Evolutionary conservation across 202 grass and related monocot genomes (phyloP).

Genomic region (Saccharum hybrid): DNA sequence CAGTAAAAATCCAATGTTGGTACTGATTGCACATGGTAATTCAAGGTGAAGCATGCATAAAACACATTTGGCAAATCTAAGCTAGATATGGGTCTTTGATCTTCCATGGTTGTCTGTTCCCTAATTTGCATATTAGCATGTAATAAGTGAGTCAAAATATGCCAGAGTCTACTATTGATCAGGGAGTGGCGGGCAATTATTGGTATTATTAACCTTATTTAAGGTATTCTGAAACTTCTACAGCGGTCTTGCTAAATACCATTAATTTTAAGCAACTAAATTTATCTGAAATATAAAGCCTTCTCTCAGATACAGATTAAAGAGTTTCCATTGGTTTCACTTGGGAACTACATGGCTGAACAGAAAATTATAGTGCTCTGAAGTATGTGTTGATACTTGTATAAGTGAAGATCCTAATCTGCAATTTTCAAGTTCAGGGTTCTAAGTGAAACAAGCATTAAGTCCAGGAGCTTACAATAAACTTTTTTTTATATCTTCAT

Average conservation of each 20-base stretch:
- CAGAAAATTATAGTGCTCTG: not conserved
- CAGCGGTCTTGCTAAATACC: not conserved
- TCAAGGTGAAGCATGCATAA: not conserved
- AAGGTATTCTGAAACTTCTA: not conserved
- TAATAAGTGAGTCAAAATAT: not conserved
- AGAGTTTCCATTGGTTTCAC: not conserved
- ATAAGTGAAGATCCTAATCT: not conserved
- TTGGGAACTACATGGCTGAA: not conserved
- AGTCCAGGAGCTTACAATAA: not conserved
- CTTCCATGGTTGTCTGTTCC: not conserved
- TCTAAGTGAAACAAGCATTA: not conserved
- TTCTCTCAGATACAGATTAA: not conserved
- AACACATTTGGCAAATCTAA: not conserved
- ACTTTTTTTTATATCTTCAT: not conserved
- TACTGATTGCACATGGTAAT: not conserved
- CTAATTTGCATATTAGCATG: not conserved
- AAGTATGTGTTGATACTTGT: not conserved
- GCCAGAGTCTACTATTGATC: not conserved
- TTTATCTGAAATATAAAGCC: not conserved
- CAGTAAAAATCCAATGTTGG: not conserved
- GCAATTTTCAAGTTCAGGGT: not conserved
- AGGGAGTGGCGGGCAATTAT: not conserved
- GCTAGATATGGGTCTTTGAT: not conserved
- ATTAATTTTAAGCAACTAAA: not conserved
- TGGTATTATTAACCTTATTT: not conserved